These are phyloP conservation scores for Phellinidium pouzarii DNA, from an alignment of 1,284 basidiomycete species.

Conservation along the genomic window DNA sequence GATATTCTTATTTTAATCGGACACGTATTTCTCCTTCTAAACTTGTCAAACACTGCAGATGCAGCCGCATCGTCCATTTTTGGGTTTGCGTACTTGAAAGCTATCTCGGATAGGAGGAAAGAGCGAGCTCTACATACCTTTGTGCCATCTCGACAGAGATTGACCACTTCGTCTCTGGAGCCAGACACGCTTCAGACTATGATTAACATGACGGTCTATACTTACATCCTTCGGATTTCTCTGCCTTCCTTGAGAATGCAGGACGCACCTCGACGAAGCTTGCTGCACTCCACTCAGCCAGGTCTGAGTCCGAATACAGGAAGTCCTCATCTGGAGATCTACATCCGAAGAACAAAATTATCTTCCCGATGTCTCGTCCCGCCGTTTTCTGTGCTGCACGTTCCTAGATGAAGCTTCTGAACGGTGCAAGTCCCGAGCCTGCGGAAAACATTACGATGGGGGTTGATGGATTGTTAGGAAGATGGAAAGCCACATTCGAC, in stretches of 20 bases:
- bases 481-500: constrained; percentile 39
- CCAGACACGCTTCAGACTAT: constrained; percentile 36
- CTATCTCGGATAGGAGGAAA: too few species aligned
- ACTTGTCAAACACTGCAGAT: constrained; percentile 6
- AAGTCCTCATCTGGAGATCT: constrained; percentile 37
- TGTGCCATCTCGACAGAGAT: constrained; percentile 24
- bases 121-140: neutral
- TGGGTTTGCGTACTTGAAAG: neutral
- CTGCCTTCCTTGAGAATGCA: constrained; percentile 37
- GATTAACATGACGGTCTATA: too few species aligned
- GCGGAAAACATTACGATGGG: constrained; percentile 46
- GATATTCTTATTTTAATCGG: too few species aligned
- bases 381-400: constrained; percentile 41
- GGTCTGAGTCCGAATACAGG: constrained; percentile 37
- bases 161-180: constrained; percentile 32
- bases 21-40: constrained; percentile 10
- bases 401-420: constrained; percentile 49
- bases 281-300: constrained; percentile 37
- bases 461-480: constrained; percentile 35
- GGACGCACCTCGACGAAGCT: constrained; percentile 44
- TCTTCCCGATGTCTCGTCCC: constrained; percentile 38
- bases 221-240: constrained; percentile 37
- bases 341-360: constrained; percentile 47
- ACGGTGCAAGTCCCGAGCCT: constrained; percentile 45
- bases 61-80: constrained; percentile 7